Conservation (phyloP, 1,139 yeast species). For the Debaryomyces psychrophilus region DNA sequence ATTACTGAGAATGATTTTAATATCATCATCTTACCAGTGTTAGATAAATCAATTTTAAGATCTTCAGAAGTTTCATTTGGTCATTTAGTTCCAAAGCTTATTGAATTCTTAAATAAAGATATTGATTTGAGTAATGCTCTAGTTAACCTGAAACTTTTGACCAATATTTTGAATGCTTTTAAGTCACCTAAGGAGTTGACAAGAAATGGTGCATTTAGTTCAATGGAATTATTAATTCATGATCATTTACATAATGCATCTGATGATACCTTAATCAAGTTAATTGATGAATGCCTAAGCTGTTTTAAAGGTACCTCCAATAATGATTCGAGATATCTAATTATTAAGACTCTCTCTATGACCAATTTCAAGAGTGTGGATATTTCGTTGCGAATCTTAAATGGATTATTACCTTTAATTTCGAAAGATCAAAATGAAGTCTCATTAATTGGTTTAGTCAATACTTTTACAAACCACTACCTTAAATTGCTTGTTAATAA, state of each 20-base stretch:
- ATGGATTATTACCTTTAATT: constrained; percentile 52
- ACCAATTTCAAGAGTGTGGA: constrained; percentile 12
- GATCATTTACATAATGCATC: constrained; percentile 19
- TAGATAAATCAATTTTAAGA: constrained; percentile 79
- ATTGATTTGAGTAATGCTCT: constrained; percentile 22
- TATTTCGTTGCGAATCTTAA: constrained; percentile 35
- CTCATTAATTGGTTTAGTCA: constrained; percentile 55
- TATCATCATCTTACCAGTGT: constrained; percentile 52
- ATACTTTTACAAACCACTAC: constrained; percentile 51
- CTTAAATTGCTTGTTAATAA: constrained; percentile 22
- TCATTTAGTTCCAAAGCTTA: constrained; percentile 52
- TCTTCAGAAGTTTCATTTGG: constrained; percentile 76
- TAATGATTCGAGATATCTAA: constrained; percentile 62
- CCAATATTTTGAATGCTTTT: constrained; percentile 63
- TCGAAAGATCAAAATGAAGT: constrained; percentile 77
- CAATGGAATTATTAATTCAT: constrained; percentile 36
- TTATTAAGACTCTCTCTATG: constrained; percentile 32
- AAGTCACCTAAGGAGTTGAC: constrained; percentile 73
- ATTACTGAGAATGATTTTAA: constrained; percentile 48
- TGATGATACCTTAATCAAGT: constrained; percentile 21
- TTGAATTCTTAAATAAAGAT: constrained; percentile 35
- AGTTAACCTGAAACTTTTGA: constrained; percentile 52
- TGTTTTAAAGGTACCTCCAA: constrained; percentile 63
- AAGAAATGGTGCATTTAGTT: constrained; percentile 53
- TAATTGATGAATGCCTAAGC: constrained; percentile 57